Evolutionary conservation across 2,329 filamentous ascomycete genomes (phyloP), one percentile per base, ranked within the genome.

Genomic region (Emmonsiellopsis sp.): DNA sequence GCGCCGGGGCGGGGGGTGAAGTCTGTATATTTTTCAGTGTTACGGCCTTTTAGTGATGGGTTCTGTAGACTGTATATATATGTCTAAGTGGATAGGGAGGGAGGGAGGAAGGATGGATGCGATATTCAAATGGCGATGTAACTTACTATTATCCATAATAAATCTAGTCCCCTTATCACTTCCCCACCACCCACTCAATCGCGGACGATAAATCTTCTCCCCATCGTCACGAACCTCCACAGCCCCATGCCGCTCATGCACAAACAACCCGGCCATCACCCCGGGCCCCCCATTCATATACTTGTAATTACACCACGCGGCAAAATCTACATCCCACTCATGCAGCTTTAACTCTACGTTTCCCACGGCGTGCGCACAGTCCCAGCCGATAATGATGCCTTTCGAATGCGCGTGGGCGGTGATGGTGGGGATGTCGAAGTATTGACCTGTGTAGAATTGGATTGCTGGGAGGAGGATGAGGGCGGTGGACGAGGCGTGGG

Each of bases 221-320:
- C 4, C 9, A 6, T 33, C 21, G 32, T 10, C 36, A 40, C 11
- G 27, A 45, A 60, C 59, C 42, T 73, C 64, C 5, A 67, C 66
- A 32, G 60, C 67, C 42, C 85, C 83, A 65, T 94, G 86, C 40
- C 74, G 77, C 64, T 88, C 82, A 67, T 95, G 88, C 7, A 95
- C 86, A 60, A 90, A 95, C 0, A 85, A 74, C 0, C 86, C 89
- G 1, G 82, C 88, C 58, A 94, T 94, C 13, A 84, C 79, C 3
- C 90, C 90, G 0, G 90, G 88, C 0, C 90, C 90, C 31, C 84
- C 83, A 65, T 95, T 95, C 67, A 95, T 80, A 72, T 95, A 95
- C 73, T 95, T 95, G 77, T 95, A 95, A 14, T 85, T 91, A 70
- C 90, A 95, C 90, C 90, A 95, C 52, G 81, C 87, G 13, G 91